Percentiles rank a stretch among this genome's conserved stretches.
Evolutionary conservation across 306 rosid species (phyloP).

Genomic region (Rubus idaeus): DNA sequence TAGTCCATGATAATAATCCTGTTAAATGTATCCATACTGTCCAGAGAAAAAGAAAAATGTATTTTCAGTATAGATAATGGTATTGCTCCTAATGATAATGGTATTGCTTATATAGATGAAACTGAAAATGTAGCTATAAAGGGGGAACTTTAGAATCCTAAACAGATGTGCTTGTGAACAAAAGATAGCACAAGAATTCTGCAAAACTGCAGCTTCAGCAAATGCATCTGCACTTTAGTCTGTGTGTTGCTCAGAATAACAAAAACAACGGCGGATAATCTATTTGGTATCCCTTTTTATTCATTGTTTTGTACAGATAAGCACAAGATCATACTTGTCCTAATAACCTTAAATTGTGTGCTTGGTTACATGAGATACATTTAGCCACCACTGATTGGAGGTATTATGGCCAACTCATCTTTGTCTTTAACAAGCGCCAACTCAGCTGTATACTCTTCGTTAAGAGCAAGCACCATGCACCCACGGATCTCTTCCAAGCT

Average conservation of each 20-base stretch:
- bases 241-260: not conserved
- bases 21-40: not conserved
- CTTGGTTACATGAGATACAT: not conserved
- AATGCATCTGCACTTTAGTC: not conserved
- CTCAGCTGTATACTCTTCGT: conserved; percentile 70
- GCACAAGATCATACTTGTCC: not conserved
- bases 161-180: not conserved
- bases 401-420: conserved; percentile 84
- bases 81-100: no score
- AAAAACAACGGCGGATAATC: not conserved
- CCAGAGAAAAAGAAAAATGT: not conserved
- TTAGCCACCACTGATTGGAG: conserved; percentile 87
- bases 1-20: not conserved
- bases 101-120: not conserved
- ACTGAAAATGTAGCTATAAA: not conserved
- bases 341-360: not conserved
- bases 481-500: conserved; percentile 64
- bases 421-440: conserved; percentile 56
- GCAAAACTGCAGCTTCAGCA: not conserved
- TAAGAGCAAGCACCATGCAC: conserved; percentile 80
- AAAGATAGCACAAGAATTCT: not conserved
- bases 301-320: not conserved
- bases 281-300: not conserved
- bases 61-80: not conserved
- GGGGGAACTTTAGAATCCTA: not conserved